Evolutionary conservation across 1,139 yeast genomes (phyloP), one percentile per base, ranked within the genome.

Genomic region (Blastobotrys illinoisensis): DNA sequence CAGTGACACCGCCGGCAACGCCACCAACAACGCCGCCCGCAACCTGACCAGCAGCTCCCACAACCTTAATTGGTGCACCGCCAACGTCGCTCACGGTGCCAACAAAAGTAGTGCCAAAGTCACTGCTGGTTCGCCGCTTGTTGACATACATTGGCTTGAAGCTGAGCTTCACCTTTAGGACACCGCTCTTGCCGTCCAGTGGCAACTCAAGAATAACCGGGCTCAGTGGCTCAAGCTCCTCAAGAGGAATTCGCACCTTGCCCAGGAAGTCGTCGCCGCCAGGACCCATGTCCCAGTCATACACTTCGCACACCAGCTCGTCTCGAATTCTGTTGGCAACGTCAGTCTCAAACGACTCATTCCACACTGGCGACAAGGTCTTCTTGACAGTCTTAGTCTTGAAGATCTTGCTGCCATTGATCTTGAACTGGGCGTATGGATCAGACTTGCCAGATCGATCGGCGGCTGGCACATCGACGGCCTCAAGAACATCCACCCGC

Each of bases 241-340:
- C 70, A 59, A 93, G 72, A 16, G 81, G 78, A 56, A 90, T 68
- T 24, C 66, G 64, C n/a, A 85, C 89, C 40, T 73, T 73, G 55
- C 98, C 96, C 56, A 93, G 76, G 58, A 79, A 76, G 70, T 93
- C 98, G 69, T 93, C 95, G 59, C 80, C 82, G 59, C 84, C 88
- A 26, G 87, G 83, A 59, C 96, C 97, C 61, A 91, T 81, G 71
- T 93, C 99, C 97, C 97, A 91, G 68, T 93, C 99, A 64, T 70
- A 78, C 32, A 88, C 82, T 54, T 77, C 80, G 50, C 88, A 76
- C 56, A 74, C 74, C 56, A 91, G 71, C 3, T 71, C 70, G 11
- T 89, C 81, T 66, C 82, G 83, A 55, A 79, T 81, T 65, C 88
- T 80, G 68, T 86, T 80, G 44, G 74, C 67, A 21, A 86, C 80